These are phyloP conservation scores for Datisca glomerata DNA, from an alignment of 306 rosid genomes.

Conservation along the genomic window DNA sequence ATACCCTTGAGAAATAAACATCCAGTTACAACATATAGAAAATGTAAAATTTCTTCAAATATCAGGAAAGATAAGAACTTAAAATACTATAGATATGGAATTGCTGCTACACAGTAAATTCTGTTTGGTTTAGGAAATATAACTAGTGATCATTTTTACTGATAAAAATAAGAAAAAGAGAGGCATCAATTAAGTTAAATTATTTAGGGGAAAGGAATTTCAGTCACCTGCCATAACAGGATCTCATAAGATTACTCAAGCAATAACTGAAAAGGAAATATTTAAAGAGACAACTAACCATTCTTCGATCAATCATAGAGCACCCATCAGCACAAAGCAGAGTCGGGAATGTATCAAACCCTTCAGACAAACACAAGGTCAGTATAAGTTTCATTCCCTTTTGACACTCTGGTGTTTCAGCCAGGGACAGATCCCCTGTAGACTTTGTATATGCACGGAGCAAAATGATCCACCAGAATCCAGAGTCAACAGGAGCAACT, in stretches of 20 bases:
- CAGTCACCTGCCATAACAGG: neutral
- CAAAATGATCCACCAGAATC: conserved; percentile 18
- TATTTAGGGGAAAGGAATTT: neutral
- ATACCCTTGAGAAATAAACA: conserved; percentile 8
- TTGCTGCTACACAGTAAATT: neutral
- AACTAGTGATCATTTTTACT: too few species aligned
- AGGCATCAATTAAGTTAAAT: too few species aligned
- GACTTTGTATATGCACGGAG: conserved; percentile 19
- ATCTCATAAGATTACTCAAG: neutral
- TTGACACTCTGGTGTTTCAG: conserved; percentile 18
- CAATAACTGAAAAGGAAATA: neutral
- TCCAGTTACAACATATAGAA: neutral
- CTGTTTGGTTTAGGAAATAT: neutral
- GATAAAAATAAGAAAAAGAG: too few species aligned
- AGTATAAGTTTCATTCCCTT: conserved; percentile 15
- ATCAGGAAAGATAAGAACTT: conserved; percentile 2
- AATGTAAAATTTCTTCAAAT: neutral
- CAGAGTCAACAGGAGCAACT: conserved; percentile 17
- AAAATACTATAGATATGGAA: neutral
- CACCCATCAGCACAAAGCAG: conserved; percentile 17
- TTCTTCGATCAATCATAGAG: conserved; percentile 18
- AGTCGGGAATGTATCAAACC: conserved; percentile 16
- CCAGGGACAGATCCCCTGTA: conserved; percentile 12
- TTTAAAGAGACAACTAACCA: conserved; percentile 2
- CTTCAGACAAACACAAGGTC: conserved; percentile 14